phyloP scores from a whole-genome alignment of 306 rosid genomes.

The Cucurbita ficifolia region DNA sequence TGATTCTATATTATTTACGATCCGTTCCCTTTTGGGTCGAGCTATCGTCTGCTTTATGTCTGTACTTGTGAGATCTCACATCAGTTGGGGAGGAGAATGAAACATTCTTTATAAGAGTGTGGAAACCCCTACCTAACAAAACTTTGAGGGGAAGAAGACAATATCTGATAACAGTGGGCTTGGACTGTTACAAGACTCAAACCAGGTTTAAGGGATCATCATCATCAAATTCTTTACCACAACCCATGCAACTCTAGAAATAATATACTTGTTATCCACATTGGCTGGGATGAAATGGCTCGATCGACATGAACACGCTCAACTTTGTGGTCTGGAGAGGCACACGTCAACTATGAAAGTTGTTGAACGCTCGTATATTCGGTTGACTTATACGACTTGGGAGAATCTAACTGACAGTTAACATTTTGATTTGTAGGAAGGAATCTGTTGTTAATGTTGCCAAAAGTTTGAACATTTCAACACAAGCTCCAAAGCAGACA shows the following conservation, averaged over 20 bases:
- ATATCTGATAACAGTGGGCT: no score
- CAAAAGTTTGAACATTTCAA: neutral
- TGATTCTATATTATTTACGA: conserved; percentile 9
- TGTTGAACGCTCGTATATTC: neutral
- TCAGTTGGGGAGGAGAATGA: no score
- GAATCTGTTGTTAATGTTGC: neutral
- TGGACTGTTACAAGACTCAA: no score
- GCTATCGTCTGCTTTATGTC: no score
- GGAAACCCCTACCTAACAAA: no score
- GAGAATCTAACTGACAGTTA: neutral
- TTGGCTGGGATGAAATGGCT: neutral
- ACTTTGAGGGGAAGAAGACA: no score
- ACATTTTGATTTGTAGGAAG: neutral
- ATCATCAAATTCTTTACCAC: neutral
- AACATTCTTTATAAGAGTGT: no score
- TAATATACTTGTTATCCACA: neutral
- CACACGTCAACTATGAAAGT: neutral
- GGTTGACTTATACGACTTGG: neutral
- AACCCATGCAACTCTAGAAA: neutral
- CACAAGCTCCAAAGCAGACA: neutral
- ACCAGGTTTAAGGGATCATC: neutral
- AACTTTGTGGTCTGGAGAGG: neutral
- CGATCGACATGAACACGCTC: neutral
- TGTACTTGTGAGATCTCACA: no score
- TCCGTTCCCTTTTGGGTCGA: neutral